Conservation (phyloP, 106 monocot species). For the Agapanthus africanus region DNA sequence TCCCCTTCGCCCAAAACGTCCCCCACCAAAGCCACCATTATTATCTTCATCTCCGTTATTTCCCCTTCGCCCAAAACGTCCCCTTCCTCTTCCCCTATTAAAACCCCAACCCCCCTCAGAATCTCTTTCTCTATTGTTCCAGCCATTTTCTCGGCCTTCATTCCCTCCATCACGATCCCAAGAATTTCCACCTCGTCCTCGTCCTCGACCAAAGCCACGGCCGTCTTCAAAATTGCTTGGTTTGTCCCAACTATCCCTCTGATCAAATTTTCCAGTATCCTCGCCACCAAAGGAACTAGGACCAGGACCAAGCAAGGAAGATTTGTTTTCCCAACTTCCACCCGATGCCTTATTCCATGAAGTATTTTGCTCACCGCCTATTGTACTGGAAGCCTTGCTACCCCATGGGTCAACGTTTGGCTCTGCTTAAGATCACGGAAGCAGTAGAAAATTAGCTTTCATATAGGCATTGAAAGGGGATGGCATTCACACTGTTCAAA, state of each 20-base stretch:
- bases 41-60: not conserved
- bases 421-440: not conserved
- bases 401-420: constrained; percentile 2
- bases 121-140: constrained; percentile 2
- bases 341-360: not conserved
- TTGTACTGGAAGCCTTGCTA: not conserved
- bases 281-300: not conserved
- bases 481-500: not conserved
- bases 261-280: not conserved
- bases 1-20: not conserved
- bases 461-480: not conserved
- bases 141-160: not conserved
- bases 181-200: not conserved
- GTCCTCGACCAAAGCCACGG: not conserved
- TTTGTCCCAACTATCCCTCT: constrained; percentile 8
- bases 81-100: constrained; percentile 5
- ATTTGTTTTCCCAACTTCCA: not conserved
- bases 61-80: not conserved
- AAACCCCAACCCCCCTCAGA: not conserved
- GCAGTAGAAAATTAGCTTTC: not conserved
- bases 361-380: not conserved
- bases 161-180: not conserved
- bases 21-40: not conserved
- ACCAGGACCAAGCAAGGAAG: too few relatives aligned
- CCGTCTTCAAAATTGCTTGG: constrained; percentile 6